phyloP scores from a whole-genome alignment of 306 rosid species.

The Dalbergia cultrata region DNA sequence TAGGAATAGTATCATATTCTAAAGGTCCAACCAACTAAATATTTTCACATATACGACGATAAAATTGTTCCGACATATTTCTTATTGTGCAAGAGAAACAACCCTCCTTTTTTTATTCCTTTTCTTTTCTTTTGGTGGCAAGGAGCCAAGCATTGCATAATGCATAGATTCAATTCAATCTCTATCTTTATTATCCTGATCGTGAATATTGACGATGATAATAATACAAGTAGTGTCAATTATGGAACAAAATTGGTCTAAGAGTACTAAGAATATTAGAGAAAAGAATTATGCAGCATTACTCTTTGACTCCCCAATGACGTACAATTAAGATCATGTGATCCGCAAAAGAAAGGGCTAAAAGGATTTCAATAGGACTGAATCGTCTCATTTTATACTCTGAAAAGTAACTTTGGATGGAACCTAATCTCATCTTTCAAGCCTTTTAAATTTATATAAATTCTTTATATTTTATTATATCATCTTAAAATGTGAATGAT shows the following conservation, averaged over 20 bases:
- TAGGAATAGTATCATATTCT: conserved; percentile 2
- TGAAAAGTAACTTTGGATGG: conserved; percentile 7
- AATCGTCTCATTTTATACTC: conserved; percentile 9
- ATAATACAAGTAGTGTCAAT: conserved; percentile 21
- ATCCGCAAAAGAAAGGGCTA: neutral
- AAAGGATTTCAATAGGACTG: neutral
- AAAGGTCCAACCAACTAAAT: conserved; percentile 20
- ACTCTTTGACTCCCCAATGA: conserved; percentile 34
- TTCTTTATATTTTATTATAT: neutral
- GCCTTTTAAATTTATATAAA: neutral
- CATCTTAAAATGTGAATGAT: neutral
- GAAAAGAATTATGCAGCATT: conserved; percentile 23
- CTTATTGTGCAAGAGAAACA: conserved; percentile 23
- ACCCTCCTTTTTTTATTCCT: neutral
- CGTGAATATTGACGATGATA: conserved; percentile 18
- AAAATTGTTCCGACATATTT: neutral
- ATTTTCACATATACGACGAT: neutral
- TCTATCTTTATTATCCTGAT: conserved; percentile 15
- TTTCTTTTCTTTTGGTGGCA: conserved; percentile 20
- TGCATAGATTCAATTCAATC: conserved; percentile 38
- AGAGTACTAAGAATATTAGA: conserved; percentile 27
- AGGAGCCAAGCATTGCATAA: conserved; percentile 10
- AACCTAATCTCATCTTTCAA: conserved; percentile 33
- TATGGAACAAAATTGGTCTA: conserved; percentile 26
- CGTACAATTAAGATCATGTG: conserved; percentile 27